phyloP scores from a whole-genome alignment of 2,329 filamentous ascomycete genomes.

The Penicillium rolfsii region DNA sequence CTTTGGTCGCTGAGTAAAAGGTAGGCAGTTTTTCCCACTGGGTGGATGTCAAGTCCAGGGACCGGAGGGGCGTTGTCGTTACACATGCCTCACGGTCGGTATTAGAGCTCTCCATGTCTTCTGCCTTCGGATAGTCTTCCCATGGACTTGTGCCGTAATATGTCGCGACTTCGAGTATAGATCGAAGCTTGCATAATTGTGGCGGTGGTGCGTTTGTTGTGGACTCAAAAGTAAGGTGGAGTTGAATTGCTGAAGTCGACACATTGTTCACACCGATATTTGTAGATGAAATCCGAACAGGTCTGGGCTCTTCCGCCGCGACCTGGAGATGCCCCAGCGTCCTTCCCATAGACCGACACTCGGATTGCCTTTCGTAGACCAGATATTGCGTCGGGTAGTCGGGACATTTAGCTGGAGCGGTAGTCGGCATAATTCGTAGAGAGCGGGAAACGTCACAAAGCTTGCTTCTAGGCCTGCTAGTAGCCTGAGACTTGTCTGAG shows the following conservation, averaged over 20 bases:
- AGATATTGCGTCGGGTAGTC: neutral
- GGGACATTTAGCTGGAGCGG: neutral
- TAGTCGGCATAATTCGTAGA: slow-evolving; percentile 6
- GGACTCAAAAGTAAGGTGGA: slow-evolving; percentile 11
- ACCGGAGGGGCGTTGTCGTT: slow-evolving; percentile 1
- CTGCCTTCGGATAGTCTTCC: slow-evolving; percentile 7
- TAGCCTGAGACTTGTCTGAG: neutral
- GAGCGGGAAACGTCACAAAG: slow-evolving; percentile 6
- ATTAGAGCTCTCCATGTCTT: neutral
- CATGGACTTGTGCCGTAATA: slow-evolving; percentile 9
- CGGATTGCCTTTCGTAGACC: neutral
- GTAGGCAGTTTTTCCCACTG: slow-evolving; percentile 12
- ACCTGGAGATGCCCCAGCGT: slow-evolving; percentile 5
- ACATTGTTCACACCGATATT: neutral
- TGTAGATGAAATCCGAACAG: neutral
- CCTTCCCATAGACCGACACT: neutral
- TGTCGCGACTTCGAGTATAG: slow-evolving; percentile 7
- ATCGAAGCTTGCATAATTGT: slow-evolving; percentile 4
- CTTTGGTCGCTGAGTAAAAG: neutral
- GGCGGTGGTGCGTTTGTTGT: slow-evolving; percentile 7
- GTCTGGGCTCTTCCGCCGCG: slow-evolving; percentile 4
- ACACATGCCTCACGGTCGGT: slow-evolving; percentile 7
- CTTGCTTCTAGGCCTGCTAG: neutral
- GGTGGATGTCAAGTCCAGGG: slow-evolving; percentile 1
- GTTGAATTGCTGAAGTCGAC: slow-evolving; percentile 2